A percentile compares a stretch with the other conserved stretches of the same genome.
These are phyloP conservation scores for Vickermania spadyakhi DNA, from an alignment of 208 protist genomes.

Conservation along the genomic window DNA sequence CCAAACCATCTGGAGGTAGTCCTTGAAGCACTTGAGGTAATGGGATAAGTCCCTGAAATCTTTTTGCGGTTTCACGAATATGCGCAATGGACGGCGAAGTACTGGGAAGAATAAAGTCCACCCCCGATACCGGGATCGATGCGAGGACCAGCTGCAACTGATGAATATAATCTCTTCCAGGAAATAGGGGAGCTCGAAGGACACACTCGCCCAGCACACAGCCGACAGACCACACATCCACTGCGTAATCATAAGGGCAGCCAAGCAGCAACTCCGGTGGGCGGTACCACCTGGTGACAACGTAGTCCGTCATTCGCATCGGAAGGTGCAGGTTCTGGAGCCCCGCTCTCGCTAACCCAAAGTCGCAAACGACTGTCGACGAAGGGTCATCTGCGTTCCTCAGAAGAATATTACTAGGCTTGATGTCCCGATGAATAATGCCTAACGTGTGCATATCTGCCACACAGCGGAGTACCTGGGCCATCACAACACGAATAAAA, in stretches of 20 bases:
- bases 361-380: constrained; percentile 92
- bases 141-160: constrained; percentile 84
- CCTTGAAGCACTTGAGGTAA: constrained; percentile 31
- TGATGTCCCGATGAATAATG: constrained; percentile 96
- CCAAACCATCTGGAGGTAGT: constrained; percentile 67
- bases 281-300: constrained; percentile 98
- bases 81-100: constrained; percentile 33
- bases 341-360: constrained; percentile 82
- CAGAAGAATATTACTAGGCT: constrained; percentile 93
- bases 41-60: constrained; percentile 49
- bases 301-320: constrained; percentile 93
- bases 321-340: constrained; percentile 54
- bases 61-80: constrained; percentile 66
- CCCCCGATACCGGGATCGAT: constrained; percentile 57
- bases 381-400: constrained; percentile 64
- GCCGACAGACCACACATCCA: constrained; percentile 98
- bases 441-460: constrained; percentile 95
- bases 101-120: constrained; percentile 44
- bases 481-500: constrained; percentile 91
- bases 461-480: constrained; percentile 92
- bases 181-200: constrained; percentile 70
- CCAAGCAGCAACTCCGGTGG: constrained; percentile 98
- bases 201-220: constrained; percentile 99
- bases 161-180: constrained; percentile 83
- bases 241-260: constrained; percentile 76